Conservation (phyloP, 208 protist genomes). For the Leishmania mexicana region DNA sequence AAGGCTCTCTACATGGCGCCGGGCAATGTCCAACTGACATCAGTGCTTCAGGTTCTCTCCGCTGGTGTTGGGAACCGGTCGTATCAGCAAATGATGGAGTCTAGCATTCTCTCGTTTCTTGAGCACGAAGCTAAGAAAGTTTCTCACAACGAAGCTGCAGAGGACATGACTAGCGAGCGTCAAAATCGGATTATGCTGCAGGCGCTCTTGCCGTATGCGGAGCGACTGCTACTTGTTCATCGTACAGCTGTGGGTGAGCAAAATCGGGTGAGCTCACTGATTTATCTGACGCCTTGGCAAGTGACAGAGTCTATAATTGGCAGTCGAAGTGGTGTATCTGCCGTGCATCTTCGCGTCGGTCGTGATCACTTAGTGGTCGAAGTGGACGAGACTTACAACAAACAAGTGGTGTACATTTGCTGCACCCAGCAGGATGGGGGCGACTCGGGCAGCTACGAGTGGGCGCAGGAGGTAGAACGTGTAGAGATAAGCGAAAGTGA, state of each 20-base stretch:
- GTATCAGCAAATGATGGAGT: slow-evolving; percentile 67
- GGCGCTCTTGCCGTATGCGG: slow-evolving; percentile 70
- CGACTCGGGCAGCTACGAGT: slow-evolving; percentile 58
- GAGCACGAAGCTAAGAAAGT: slow-evolving; percentile 47
- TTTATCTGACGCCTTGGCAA: slow-evolving; percentile 66
- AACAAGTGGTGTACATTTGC: slow-evolving; percentile 80
- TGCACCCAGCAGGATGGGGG: slow-evolving; percentile 37
- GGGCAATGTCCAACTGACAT: slow-evolving; percentile 54
- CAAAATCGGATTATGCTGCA: slow-evolving; percentile 90
- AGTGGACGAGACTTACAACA: slow-evolving; percentile 81
- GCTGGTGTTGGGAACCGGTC: slow-evolving; percentile 67
- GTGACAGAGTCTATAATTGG: slow-evolving; percentile 75
- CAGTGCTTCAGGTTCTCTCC: slow-evolving; percentile 76
- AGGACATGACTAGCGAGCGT: slow-evolving; percentile 74
- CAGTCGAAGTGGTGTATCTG: slow-evolving; percentile 68
- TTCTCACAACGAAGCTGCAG: slow-evolving; percentile 61
- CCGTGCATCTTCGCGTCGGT: slow-evolving; percentile 67
- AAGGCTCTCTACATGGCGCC: slow-evolving; percentile 41
- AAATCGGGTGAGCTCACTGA: slow-evolving; percentile 22
- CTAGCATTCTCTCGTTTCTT: slow-evolving; percentile 53
- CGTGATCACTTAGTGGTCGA: slow-evolving; percentile 76
- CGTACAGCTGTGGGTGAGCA: slow-evolving; percentile 55
- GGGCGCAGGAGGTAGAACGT: slow-evolving; percentile 65
- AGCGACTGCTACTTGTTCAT: slow-evolving; percentile 72
- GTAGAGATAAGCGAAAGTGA: slow-evolving; percentile 75